Evolutionary conservation across 2,329 filamentous ascomycete genomes (phyloP).

Genomic region (Phoma sp.): DNA sequence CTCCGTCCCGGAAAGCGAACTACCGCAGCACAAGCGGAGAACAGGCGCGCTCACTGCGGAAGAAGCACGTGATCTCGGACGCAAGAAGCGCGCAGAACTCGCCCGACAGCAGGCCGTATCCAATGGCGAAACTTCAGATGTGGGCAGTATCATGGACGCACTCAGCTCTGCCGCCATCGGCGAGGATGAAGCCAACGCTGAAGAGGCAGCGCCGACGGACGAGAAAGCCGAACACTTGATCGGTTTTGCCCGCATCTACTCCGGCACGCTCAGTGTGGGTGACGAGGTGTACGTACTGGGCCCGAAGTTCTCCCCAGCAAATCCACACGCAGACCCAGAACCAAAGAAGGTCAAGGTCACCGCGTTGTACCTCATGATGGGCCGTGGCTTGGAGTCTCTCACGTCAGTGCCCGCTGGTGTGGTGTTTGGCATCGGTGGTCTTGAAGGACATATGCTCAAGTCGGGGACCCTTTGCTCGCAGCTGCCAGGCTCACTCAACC

Average conservation of each 20-base stretch:
- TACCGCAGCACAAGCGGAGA: slow-evolving; percentile 82
- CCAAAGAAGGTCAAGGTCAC: slow-evolving; percentile 85
- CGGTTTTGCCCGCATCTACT: slow-evolving; percentile 93
- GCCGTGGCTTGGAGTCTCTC: slow-evolving; percentile 81
- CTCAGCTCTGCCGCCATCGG: slow-evolving; percentile 66
- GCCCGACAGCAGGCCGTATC: slow-evolving; percentile 74
- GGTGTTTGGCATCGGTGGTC: slow-evolving; percentile 90
- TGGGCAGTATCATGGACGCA: slow-evolving; percentile 63
- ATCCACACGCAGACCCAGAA: slow-evolving; percentile 72
- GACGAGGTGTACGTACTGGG: slow-evolving; percentile 90
- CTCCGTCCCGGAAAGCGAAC: slow-evolving; percentile 88
- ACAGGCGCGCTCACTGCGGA: slow-evolving; percentile 76
- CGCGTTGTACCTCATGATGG: slow-evolving; percentile 95
- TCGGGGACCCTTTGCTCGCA: slow-evolving; percentile 92
- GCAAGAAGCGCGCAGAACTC: slow-evolving; percentile 88
- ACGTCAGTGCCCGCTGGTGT: slow-evolving; percentile 88
- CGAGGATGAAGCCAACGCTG: slow-evolving; percentile 44
- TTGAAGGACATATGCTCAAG: slow-evolving; percentile 94
- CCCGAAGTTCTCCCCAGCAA: slow-evolving; percentile 88
- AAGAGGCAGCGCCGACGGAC: slow-evolving; percentile 58
- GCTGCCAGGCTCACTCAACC: slow-evolving; percentile 83
- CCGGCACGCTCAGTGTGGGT: slow-evolving; percentile 85
- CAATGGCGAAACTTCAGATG: slow-evolving; percentile 51
- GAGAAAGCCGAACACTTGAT: slow-evolving; percentile 86
- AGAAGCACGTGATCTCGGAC: slow-evolving; percentile 85